phyloP scores from a whole-genome alignment of 345 rosid species.

The Salix udensis region DNA sequence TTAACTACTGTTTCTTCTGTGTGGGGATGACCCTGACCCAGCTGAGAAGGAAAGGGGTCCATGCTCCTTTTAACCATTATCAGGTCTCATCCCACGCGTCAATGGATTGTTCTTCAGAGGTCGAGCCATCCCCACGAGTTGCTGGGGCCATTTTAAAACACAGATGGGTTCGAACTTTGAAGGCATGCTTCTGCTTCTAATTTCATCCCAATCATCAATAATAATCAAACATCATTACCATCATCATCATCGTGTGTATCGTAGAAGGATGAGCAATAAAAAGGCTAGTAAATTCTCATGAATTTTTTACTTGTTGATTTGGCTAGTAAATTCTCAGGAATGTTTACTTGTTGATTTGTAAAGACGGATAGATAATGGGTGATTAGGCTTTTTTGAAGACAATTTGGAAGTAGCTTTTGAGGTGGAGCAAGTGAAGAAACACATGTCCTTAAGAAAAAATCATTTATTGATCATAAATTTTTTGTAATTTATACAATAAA shows the following conservation, averaged over 20 bases:
- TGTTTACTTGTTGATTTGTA: neutral
- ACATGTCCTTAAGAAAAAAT: too few relatives aligned
- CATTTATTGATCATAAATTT: too few relatives aligned
- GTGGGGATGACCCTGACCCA: neutral
- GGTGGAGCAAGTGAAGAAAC: neutral
- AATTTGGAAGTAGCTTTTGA: neutral
- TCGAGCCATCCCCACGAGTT: too few relatives aligned
- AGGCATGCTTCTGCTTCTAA: neutral
- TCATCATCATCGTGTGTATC: neutral
- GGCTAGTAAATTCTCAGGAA: neutral
- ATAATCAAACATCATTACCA: neutral
- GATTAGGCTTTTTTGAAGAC: neutral
- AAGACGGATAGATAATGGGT: neutral
- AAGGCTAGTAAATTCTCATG: neutral
- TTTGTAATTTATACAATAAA: accelerated
- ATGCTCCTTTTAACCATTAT: neutral
- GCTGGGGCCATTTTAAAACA: neutral
- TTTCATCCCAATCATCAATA: neutral
- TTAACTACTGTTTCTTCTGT: neutral
- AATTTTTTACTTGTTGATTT: neutral
- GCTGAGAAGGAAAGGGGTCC: neutral
- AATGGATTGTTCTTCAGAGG: neutral
- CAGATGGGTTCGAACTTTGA: too few relatives aligned
- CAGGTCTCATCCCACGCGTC: neutral
- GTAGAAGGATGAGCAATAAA: neutral